Conservation (phyloP, 108 stramenopile species). For the Skeletonema costatum region DNA sequence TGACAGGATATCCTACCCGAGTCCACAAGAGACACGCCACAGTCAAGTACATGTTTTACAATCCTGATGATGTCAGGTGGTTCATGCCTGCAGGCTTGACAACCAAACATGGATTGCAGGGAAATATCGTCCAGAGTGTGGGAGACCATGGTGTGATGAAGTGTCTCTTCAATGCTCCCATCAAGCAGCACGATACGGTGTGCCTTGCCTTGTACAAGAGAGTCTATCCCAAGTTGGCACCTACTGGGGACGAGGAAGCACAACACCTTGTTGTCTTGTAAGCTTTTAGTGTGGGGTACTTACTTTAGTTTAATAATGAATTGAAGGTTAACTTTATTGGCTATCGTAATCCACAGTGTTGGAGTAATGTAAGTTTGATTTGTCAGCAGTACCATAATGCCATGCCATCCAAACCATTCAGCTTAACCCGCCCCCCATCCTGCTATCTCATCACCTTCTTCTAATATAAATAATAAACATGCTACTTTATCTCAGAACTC, state of each 20-base stretch:
- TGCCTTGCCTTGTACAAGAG: constrained; percentile 97
- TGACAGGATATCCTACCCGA: constrained; percentile 97
- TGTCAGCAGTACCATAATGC: background rate
- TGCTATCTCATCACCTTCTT: background rate
- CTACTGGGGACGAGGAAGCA: constrained; percentile 15
- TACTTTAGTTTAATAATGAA: background rate
- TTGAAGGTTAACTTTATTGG: background rate
- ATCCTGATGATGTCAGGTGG: constrained; percentile 97
- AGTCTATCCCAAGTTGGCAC: constrained; percentile 95
- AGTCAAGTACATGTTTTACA: constrained; percentile 99
- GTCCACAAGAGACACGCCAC: constrained; percentile 96
- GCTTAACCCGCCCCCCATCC: no score
- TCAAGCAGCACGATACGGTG: constrained; percentile 98
- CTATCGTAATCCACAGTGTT: background rate
- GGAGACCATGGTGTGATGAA: constrained; percentile 99
- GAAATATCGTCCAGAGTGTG: constrained; percentile 94
- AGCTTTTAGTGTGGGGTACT: background rate
- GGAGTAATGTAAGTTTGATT: background rate
- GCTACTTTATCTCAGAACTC: background rate
- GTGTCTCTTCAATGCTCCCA: constrained; percentile 94
- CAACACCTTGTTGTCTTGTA: constrained; percentile 39
- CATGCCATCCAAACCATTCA: no score
- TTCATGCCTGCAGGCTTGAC: constrained; percentile 96
- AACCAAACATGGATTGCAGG: constrained; percentile 97
- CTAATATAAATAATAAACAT: background rate